These are phyloP conservation scores for Pseudotsuga menziesii DNA, from an alignment of 75 land plant genomes.

Conservation along the genomic window DNA sequence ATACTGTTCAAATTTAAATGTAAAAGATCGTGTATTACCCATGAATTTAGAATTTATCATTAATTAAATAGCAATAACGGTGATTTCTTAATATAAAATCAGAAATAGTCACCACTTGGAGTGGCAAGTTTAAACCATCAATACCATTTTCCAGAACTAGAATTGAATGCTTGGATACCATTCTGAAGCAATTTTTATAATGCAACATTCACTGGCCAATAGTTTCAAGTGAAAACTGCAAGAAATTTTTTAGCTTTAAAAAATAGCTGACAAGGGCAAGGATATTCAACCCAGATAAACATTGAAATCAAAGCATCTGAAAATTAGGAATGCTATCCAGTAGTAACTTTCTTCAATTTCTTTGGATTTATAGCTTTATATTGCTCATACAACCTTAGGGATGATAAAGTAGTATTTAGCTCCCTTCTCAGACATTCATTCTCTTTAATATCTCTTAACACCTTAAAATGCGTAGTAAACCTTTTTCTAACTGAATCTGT, in stretches of 20 bases:
- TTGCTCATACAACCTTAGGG: slow-evolving; percentile 47
- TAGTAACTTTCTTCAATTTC: not conserved
- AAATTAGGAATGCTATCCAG: not conserved
- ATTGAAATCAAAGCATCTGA: not conserved
- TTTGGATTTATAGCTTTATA: slow-evolving; percentile 18
- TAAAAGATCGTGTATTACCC: no score
- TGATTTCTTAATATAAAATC: not conserved
- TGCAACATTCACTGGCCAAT: not conserved
- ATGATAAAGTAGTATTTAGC: slow-evolving; percentile 26
- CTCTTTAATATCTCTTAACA: slow-evolving; percentile 58
- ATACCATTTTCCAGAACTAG: not conserved
- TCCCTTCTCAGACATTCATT: slow-evolving; percentile 67
- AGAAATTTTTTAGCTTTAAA: not conserved
- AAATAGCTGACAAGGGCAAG: not conserved
- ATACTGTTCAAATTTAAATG: no score
- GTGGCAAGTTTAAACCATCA: not conserved
- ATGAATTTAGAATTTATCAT: no score
- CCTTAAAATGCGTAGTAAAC: slow-evolving; percentile 52
- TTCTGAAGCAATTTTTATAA: not conserved
- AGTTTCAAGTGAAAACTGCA: not conserved
- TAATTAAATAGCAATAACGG: no score
- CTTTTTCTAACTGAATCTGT: slow-evolving; percentile 34
- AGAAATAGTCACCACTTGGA: not conserved
- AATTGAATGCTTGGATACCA: no score
- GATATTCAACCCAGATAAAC: not conserved